Evolutionary conservation across 441 rosid species (phyloP), one percentile per base, ranked within the genome.

Genomic region (Monsonia emarginata): DNA sequence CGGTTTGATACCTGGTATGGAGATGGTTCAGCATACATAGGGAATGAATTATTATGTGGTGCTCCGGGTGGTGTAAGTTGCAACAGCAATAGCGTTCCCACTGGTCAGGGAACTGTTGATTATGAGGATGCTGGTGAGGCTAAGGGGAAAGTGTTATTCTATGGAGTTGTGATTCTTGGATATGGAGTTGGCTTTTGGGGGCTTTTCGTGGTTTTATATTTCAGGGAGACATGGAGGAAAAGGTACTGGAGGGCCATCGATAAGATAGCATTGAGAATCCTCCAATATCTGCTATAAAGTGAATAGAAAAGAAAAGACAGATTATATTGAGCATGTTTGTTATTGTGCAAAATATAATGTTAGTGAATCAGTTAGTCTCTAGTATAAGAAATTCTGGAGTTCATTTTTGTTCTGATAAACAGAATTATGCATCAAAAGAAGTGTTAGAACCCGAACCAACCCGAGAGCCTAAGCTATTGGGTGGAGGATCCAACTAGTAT

Each of bases 11-110:
- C 67, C 11, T 48, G 44, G 50, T 64, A 46, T 30, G 50, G 34
- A 26, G 28, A 64, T 24, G 67, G 67, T 46, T 64, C 56, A 2
- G 36, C 22, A 13, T 64, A 64, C 10, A 13, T 64, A 10, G 67
- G 67, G 34, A 64, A 64, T 21, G 28, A 18, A 13, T 44, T 64
- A 31, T 48, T 64, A 18, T 64, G 67, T n/a, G 67, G 21, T 24
- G 67, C 28, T 21, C 67, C 67, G 14, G 67, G 57, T 25, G 67
- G 67, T 22, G 52, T 65, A 5, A 50, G n/a, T 28, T 52, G 69
- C 69, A 65, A 13, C 9, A 38, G 9, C 21, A 48, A 38, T 31
- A 18, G 28, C 1, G 24, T 18, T 3, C 4, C 57, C 7, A 25
- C 14, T 52, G 30, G n/a, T 18, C 46, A 52, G 26, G 69, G 52